Evolutionary conservation across 306 rosid genomes (phyloP).

Genomic region (Lablab purpureus): DNA sequence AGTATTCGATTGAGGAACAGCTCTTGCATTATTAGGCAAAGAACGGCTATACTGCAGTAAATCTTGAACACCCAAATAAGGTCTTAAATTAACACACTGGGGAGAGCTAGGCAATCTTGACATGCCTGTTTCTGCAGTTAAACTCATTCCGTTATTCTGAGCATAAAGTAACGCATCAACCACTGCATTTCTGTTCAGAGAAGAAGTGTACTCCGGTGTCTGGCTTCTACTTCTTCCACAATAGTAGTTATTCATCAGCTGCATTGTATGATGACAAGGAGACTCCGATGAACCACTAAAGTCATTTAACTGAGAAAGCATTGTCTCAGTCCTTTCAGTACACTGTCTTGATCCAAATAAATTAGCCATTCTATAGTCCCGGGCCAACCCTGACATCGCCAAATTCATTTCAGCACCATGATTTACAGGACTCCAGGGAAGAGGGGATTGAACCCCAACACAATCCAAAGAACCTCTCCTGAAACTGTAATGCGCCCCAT

Average conservation of each 20-base stretch:
- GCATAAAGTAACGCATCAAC: conserved; percentile 45
- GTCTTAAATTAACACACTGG: conserved; percentile 39
- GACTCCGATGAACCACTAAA: conserved; percentile 47
- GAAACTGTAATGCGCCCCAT: conserved; percentile 35
- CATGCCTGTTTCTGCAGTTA: conserved; percentile 40
- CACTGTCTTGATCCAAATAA: conserved; percentile 43
- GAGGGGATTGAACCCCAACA: conserved; percentile 47
- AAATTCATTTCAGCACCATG: conserved; percentile 40
- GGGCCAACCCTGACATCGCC: conserved; percentile 35
- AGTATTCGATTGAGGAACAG: conserved; percentile 46
- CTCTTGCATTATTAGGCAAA: conserved; percentile 43
- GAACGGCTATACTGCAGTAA: conserved; percentile 33
- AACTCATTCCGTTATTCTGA: conserved; percentile 44
- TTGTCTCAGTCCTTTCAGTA: conserved; percentile 1
- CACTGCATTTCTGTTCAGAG: conserved; percentile 48
- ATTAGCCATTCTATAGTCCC: conserved; percentile 35
- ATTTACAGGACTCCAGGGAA: conserved; percentile 30
- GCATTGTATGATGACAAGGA: conserved; percentile 44
- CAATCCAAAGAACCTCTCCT: conserved; percentile 40
- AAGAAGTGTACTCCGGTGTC: conserved; percentile 32
- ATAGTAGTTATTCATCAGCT: conserved; percentile 45
- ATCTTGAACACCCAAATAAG: conserved; percentile 47
- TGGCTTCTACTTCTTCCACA: conserved; percentile 41
- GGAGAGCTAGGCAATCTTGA: conserved; percentile 42
- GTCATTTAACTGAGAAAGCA: conserved; percentile 42